A percentile compares a stretch with the other conserved stretches of the same genome.
phyloP scores from a whole-genome alignment of 2,329 filamentous ascomycete genomes.

The Hymenoscyphus repandus region DNA sequence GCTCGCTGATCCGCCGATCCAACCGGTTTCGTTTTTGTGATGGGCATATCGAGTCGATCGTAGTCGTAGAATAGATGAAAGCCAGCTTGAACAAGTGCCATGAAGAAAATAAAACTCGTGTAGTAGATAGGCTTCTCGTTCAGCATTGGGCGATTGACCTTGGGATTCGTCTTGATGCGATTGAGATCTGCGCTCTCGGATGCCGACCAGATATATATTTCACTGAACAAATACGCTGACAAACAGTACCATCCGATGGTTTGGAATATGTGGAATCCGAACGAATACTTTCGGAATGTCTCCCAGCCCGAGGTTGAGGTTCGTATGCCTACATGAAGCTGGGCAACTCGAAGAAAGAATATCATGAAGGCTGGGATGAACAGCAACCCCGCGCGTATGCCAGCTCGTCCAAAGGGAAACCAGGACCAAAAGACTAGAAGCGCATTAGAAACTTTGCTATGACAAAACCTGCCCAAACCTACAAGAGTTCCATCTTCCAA shows the following conservation, averaged over 20 bases:
- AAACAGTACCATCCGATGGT: conserved; percentile 71
- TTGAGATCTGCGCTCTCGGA: conserved; percentile 56
- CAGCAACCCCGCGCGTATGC: conserved; percentile 68
- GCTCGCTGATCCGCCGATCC: conserved; percentile 33
- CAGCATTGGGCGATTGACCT: conserved; percentile 65
- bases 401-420: conserved; percentile 74
- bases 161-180: conserved; percentile 67
- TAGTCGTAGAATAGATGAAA: conserved; percentile 68
- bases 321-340: conserved; percentile 70
- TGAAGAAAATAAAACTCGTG: conserved; percentile 60
- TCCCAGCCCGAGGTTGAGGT: conserved; percentile 65
- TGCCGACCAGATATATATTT: conserved; percentile 73
- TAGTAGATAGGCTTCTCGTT: conserved; percentile 87
- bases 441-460: conserved; percentile 6
- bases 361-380: conserved; percentile 72
- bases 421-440: conserved; percentile 74
- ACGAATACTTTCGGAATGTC: conserved; percentile 53
- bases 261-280: conserved; percentile 54
- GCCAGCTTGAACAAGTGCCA: conserved; percentile 65
- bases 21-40: conserved; percentile 32
- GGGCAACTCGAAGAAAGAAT: conserved; percentile 79
- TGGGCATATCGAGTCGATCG: conserved; percentile 49
- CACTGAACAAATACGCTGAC: conserved; percentile 74
- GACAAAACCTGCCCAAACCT: conserved; percentile 32
- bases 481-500: conserved; percentile 68